These are phyloP conservation scores for Oryza brachyantha DNA, from an alignment of 176 grass and related monocot species.

Conservation along the genomic window DNA sequence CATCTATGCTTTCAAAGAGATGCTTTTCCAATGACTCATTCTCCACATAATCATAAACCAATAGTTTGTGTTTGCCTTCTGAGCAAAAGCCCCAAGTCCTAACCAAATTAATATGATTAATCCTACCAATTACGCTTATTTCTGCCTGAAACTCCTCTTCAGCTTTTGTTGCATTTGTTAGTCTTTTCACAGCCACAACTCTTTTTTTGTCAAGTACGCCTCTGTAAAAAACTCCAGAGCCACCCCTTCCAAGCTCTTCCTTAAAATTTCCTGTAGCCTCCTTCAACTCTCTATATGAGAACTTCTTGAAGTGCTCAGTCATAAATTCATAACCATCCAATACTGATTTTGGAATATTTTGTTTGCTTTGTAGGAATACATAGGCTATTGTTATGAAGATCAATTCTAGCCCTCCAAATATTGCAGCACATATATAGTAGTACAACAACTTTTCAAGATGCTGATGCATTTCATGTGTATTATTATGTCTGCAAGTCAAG, in stretches of 20 bases:
- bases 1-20: constrained; percentile 33
- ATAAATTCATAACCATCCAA: constrained; percentile 75
- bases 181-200: constrained; percentile 54
- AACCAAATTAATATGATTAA: constrained; percentile 68
- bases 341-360: constrained; percentile 41
- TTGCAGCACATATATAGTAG: constrained; percentile 42
- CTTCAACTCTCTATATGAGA: constrained; percentile 64
- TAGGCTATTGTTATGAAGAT: constrained; percentile 52
- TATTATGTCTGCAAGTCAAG: constrained; percentile 28
- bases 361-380: constrained; percentile 49
- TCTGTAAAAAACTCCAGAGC: constrained; percentile 48
- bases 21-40: constrained; percentile 57
- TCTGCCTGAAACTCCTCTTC: constrained; percentile 65
- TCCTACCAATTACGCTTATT: constrained; percentile 52
- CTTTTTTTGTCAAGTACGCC: constrained; percentile 38
- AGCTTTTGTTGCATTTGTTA: constrained; percentile 23
- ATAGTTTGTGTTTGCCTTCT: constrained; percentile 36
- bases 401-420: constrained; percentile 52
- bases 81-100: constrained; percentile 55
- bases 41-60: constrained; percentile 62
- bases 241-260: constrained; percentile 61
- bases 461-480: constrained; percentile 39
- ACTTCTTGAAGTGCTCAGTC: constrained; percentile 60
- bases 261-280: constrained; percentile 71
- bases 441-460: constrained; percentile 64